Evolutionary conservation across 1,284 basidiomycete species (phyloP).

Genomic region (Cyathus pygmaeus): DNA sequence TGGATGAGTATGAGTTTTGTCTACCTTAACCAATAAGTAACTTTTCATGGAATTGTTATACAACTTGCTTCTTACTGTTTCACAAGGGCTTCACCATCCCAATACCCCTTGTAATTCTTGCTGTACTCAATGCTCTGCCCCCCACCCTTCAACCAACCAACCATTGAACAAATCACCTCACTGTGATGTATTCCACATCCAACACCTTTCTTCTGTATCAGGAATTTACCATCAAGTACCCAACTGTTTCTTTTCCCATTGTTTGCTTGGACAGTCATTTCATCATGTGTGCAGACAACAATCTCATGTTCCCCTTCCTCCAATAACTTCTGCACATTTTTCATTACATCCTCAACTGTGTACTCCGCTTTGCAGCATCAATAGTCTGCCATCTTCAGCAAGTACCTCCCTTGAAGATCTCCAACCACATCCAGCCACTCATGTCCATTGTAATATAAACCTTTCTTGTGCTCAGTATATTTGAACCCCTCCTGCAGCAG

Average conservation of each 20-base stretch:
- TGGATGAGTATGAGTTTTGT: no score
- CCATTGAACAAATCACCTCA: slow-evolving; percentile 41
- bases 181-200: slow-evolving; percentile 42
- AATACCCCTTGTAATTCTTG: slow-evolving; percentile 56
- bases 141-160: slow-evolving; percentile 40
- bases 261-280: slow-evolving; percentile 49
- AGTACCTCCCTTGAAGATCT: slow-evolving; percentile 25
- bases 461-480: slow-evolving; percentile 38
- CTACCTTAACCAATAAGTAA: no score
- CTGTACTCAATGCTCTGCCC: slow-evolving; percentile 49
- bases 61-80: slow-evolving; percentile 38
- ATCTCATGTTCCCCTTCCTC: slow-evolving; percentile 31
- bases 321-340: slow-evolving; percentile 17
- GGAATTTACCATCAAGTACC: slow-evolving; percentile 41
- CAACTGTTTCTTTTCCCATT: slow-evolving; percentile 40
- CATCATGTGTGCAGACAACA: slow-evolving; percentile 46
- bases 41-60: neutral
- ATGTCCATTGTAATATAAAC: slow-evolving; percentile 37
- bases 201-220: slow-evolving; percentile 47
- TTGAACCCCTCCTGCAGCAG: slow-evolving; percentile 40
- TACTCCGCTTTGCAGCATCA: slow-evolving; percentile 30
- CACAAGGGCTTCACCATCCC: slow-evolving; percentile 49
- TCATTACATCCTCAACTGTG: slow-evolving; percentile 27
- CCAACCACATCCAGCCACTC: slow-evolving; percentile 32
- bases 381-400: slow-evolving; percentile 31